phyloP scores from a whole-genome alignment of 495 filamentous ascomycete genomes.

The Penicillium lagena region DNA sequence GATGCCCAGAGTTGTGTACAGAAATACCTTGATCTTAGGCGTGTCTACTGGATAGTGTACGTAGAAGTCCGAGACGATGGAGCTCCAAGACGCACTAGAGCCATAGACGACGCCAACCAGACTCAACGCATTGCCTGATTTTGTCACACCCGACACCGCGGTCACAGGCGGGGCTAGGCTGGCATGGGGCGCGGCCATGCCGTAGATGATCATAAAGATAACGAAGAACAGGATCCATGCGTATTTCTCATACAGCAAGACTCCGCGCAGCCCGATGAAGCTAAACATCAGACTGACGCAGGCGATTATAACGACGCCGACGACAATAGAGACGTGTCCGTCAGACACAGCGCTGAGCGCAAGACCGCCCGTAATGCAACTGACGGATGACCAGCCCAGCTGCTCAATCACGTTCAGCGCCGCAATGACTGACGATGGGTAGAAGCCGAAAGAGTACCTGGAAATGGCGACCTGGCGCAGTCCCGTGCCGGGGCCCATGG shows the following conservation, averaged over 20 bases:
- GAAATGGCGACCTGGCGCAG: slow-evolving; percentile 75
- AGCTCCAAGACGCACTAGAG: slow-evolving; percentile 52
- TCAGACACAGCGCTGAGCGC: slow-evolving; percentile 29
- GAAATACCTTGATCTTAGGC: slow-evolving; percentile 46
- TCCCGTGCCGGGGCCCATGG: slow-evolving; percentile 73
- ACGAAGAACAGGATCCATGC: slow-evolving; percentile 53
- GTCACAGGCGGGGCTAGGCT: slow-evolving; percentile 32
- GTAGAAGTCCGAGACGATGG: slow-evolving; percentile 57
- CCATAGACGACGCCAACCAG: slow-evolving; percentile 52
- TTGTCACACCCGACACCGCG: slow-evolving; percentile 27
- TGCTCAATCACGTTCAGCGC: slow-evolving; percentile 26
- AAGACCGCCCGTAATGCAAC: slow-evolving; percentile 33
- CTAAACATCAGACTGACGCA: slow-evolving; percentile 49
- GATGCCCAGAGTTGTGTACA: slow-evolving; percentile 33
- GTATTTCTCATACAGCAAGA: slow-evolving; percentile 56
- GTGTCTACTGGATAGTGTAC: slow-evolving; percentile 52
- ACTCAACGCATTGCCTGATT: slow-evolving; percentile 42
- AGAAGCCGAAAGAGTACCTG: slow-evolving; percentile 28
- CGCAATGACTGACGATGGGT: slow-evolving; percentile 23
- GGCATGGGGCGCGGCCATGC: slow-evolving; percentile 40
- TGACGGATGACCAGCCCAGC: slow-evolving; percentile 30
- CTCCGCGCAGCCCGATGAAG: slow-evolving; percentile 51
- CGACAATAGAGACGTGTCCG: slow-evolving; percentile 26
- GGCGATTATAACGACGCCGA: slow-evolving; percentile 42
- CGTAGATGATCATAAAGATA: slow-evolving; percentile 54